Conservation (phyloP, 768 basidiomycete genomes). For the Neoboletus magnificus region DNA sequence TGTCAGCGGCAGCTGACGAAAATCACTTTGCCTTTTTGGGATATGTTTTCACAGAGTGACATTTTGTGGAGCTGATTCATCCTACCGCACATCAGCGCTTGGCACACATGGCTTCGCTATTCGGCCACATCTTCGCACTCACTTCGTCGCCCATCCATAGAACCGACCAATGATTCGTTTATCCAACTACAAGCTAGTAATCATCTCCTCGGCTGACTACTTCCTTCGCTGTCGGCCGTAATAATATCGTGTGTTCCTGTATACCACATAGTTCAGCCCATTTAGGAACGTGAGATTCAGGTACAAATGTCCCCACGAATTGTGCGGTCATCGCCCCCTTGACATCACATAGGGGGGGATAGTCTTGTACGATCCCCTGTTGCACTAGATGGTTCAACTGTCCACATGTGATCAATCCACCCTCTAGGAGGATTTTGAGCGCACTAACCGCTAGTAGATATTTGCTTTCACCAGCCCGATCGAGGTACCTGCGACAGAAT, state of each 20-base stretch:
- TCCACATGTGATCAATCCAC: not conserved
- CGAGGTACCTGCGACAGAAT: conserved; percentile 93
- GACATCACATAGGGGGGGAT: conserved; percentile 88
- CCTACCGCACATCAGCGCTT: conserved; percentile 3
- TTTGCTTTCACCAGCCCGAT: conserved; percentile 87
- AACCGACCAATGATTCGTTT: not conserved
- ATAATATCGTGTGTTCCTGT: conserved; percentile 82
- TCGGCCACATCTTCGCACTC: not conserved
- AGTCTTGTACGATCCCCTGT: conserved; percentile 86
- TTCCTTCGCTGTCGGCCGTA: conserved; percentile 83
- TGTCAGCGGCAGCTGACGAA: not conserved
- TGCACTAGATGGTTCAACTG: conserved; percentile 88
- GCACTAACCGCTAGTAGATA: conserved; percentile 80
- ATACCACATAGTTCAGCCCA: conserved; percentile 8
- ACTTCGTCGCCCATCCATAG: not conserved
- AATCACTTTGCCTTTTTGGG: conserved; percentile 18
- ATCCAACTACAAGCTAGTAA: conserved; percentile 44
- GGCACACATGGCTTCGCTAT: not conserved
- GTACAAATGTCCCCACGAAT: conserved; percentile 50
- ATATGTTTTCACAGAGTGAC: conserved; percentile 14
- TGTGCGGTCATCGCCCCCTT: conserved; percentile 92
- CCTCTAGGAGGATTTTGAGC: not conserved
- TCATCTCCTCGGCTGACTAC: conserved; percentile 83
- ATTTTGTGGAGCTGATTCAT: not conserved
- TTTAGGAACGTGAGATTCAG: not conserved